Evolutionary conservation across 2,329 filamentous ascomycete species (phyloP).

Genomic region (Coniochaeta hoffmannii): DNA sequence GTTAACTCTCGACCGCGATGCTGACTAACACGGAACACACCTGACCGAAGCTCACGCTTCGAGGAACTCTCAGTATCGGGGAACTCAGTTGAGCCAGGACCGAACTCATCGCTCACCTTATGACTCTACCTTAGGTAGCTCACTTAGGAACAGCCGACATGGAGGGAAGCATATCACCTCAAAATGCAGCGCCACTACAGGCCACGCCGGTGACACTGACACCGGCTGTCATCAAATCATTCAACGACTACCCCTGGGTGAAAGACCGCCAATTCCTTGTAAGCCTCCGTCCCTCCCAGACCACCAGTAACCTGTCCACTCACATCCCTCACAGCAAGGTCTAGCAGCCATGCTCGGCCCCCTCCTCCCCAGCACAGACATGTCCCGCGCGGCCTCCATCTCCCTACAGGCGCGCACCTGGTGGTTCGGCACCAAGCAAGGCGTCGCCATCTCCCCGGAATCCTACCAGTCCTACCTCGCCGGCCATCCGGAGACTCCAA

Average conservation of each 20-base stretch:
- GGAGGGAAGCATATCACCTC: neutral
- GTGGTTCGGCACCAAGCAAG: conserved; percentile 15
- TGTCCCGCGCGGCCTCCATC: conserved; percentile 26
- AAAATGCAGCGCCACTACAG: neutral
- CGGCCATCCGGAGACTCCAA: neutral
- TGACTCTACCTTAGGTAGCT: neutral
- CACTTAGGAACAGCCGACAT: neutral
- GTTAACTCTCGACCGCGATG: no score
- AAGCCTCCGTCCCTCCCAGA: conserved; percentile 7
- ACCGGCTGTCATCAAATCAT: conserved; percentile 44
- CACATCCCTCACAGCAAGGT: conserved; percentile 12
- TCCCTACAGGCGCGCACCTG: conserved; percentile 53
- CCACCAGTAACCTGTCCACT: conserved; percentile 2
- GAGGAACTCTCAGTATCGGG: no score
- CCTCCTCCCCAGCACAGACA: conserved; percentile 5
- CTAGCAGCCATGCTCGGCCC: conserved; percentile 16
- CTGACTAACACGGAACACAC: no score
- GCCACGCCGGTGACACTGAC: neutral
- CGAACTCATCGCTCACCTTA: neutral
- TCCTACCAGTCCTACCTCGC: conserved; percentile 11
- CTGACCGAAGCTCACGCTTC: no score
- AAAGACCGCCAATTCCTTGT: conserved; percentile 63
- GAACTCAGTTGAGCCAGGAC: no score
- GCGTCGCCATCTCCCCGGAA: conserved; percentile 11
- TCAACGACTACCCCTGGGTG: conserved; percentile 61